Conservation (phyloP, 192 early-diverging fungal species). For the Backusella morwellensis region DNA sequence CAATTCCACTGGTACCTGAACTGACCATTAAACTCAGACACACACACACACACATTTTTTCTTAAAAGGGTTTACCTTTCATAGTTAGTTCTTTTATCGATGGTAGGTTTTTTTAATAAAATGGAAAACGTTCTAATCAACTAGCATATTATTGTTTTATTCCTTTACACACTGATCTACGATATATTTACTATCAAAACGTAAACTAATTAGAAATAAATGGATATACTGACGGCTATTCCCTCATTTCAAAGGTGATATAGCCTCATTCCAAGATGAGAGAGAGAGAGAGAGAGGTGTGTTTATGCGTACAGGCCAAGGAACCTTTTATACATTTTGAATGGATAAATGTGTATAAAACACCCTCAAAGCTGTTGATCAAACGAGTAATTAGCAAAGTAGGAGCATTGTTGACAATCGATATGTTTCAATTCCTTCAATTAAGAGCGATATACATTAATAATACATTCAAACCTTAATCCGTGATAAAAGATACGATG, state of each 20-base stretch:
- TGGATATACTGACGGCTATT: too few relatives aligned
- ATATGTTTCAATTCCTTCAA: not conserved
- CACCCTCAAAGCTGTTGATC: not conserved
- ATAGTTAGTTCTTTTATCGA: not conserved
- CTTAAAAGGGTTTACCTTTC: not conserved
- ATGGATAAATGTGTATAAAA: not conserved
- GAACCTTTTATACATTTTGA: not conserved
- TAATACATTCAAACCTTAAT: not conserved
- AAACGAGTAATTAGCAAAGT: not conserved
- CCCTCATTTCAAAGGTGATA: too few relatives aligned
- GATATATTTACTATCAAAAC: not conserved
- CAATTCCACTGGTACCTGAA: not conserved
- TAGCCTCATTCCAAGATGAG: too few relatives aligned
- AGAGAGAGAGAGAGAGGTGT: not conserved
- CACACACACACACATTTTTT: not conserved
- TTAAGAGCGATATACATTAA: not conserved
- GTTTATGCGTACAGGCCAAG: not conserved
- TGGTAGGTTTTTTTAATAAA: not conserved
- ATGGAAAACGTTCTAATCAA: not conserved
- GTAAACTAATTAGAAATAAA: too few relatives aligned
- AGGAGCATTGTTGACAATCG: not conserved
- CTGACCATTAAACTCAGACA: not conserved
- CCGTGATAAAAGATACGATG: not conserved
- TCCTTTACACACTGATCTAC: not conserved
- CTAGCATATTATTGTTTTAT: not conserved